These are phyloP conservation scores for Schrenkiella parvula DNA, from an alignment of 345 rosid genomes.

Conservation along the genomic window DNA sequence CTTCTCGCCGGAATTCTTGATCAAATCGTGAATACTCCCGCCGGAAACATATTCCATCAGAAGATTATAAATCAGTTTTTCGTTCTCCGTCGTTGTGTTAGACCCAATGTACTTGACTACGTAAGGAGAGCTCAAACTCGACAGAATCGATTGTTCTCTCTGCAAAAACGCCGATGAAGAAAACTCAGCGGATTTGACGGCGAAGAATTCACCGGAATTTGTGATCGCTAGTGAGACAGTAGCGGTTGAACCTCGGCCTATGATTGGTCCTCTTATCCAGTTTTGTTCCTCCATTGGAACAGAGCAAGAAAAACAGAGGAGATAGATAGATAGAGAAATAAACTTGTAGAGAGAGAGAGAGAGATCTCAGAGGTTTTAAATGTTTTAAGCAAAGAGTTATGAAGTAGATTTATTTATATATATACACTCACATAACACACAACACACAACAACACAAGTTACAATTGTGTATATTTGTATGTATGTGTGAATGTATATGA, in stretches of 20 bases:
- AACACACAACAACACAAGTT: background rate
- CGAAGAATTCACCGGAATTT: slow-evolving; percentile 49
- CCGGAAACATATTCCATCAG: slow-evolving; percentile 63
- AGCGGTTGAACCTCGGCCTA: slow-evolving; percentile 89
- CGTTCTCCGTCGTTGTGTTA: slow-evolving; percentile 36
- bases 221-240: slow-evolving; percentile 63
- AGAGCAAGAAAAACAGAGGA: slow-evolving; percentile 22
- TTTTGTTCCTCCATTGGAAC: slow-evolving; percentile 41
- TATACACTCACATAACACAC: slow-evolving; percentile 7
- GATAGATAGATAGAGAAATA: background rate
- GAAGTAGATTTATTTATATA: slow-evolving; percentile 28
- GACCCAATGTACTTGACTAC: slow-evolving; percentile 62
- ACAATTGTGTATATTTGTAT: background rate
- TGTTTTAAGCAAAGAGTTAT: slow-evolving; percentile 22
- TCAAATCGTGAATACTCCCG: slow-evolving; percentile 63
- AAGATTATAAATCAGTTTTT: slow-evolving; percentile 44
- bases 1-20: slow-evolving; percentile 51
- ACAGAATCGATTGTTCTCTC: slow-evolving; percentile 49
- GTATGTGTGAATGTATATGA: slow-evolving; percentile 9
- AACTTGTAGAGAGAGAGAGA: slow-evolving; percentile 6
- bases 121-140: slow-evolving; percentile 55
- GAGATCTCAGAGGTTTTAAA: slow-evolving; percentile 13
- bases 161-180: slow-evolving; percentile 50
- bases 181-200: slow-evolving; percentile 63
- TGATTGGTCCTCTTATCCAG: slow-evolving; percentile 69